Percentiles rank a stretch among this genome's conserved stretches.
phyloP scores from a whole-genome alignment of 2,329 filamentous ascomycete species.

The Pestalotiopsis sp. region DNA sequence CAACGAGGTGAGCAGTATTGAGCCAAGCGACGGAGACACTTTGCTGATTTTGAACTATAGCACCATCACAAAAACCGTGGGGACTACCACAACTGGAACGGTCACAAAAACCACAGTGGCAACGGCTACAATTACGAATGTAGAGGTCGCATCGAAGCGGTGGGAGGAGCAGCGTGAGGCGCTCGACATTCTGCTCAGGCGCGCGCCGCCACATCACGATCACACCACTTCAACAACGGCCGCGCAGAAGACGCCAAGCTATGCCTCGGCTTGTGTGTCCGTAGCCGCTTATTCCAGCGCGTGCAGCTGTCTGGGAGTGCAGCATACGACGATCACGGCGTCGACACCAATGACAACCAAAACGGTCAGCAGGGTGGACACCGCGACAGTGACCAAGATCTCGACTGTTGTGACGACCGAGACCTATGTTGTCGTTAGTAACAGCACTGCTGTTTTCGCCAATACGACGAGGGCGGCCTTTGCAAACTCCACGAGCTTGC shows the following conservation, averaged over 20 bases:
- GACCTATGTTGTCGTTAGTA: conserved; percentile 11
- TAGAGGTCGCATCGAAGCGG: conserved; percentile 18
- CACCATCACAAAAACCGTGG: conserved; percentile 11
- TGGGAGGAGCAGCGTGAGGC: conserved; percentile 21
- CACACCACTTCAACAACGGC: conserved; percentile 12
- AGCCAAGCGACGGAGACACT: neutral
- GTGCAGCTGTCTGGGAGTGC: conserved; percentile 22
- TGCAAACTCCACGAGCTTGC: conserved; percentile 18
- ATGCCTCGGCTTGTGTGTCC: conserved; percentile 21
- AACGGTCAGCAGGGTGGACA: conserved; percentile 11
- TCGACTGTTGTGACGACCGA: conserved; percentile 13
- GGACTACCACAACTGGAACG: conserved; percentile 7
- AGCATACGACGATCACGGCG: conserved; percentile 16
- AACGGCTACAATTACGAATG: conserved; percentile 10
- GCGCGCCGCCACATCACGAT: neutral
- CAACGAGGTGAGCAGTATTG: conserved; percentile 8
- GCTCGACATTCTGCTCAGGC: conserved; percentile 17
- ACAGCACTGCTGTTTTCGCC: conserved; percentile 6
- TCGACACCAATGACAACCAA: conserved; percentile 17
- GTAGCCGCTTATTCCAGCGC: conserved; percentile 21
- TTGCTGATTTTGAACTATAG: neutral
- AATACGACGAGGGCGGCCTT: conserved; percentile 15
- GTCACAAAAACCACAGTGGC: conserved; percentile 18
- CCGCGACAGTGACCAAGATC: conserved; percentile 11
- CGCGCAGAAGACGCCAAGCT: conserved; percentile 15